Base-by-base conservation (phyloP, 108 stramenopile species). In the Hondaea fermentalgiana region DNA sequence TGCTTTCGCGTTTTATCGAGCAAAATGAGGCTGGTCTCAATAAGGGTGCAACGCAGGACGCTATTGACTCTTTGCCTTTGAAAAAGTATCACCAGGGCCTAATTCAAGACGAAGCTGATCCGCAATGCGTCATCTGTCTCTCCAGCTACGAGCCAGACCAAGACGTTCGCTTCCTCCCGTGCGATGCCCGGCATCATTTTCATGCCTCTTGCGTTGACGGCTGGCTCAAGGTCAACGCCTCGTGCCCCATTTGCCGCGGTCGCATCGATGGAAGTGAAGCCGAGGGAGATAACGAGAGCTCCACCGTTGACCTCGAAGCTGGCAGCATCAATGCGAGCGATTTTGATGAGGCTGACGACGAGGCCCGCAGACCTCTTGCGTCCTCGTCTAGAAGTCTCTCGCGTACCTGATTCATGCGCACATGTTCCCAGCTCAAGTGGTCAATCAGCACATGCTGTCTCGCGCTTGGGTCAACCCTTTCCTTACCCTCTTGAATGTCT, bases 41-140 rank as follows among this genome's bases (percentile, higher is more conserved):
- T 10, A 90, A 91, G 60, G 91, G 91, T 14, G 91, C 91, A 1
- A 21, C 58, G 14, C 60, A 91, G 21, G 60, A 88, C 5, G 87
- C 69, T n/a, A 92, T 92, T 55, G 88, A 91, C 51, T 71, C 90
- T 35, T 49, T 91, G 5, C 91, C 91, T 8, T 60, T 87, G 0
- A 91, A 51, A 88, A 90, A 90, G 72, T 90, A 87, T 12, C 58
- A 83, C 51, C 43, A 47, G 23, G 76, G 76, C 23, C 45, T 83
- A 0, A 45, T 83, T 45, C 49, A 83, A 45, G 76, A 35, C 76
- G 76, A 83, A 23, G 23, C 76, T 23, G 76, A 83, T 28, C 76
- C 76, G 10, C 76, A 83, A 23, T 83, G 76, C 76, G 45, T 53
- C 49, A 83, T 83, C 4, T 83, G 76, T 53, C 12, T 83, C 51